Evolutionary conservation across 805 yeast species (phyloP).

Genomic region (Barnettozyma botsteinii): DNA sequence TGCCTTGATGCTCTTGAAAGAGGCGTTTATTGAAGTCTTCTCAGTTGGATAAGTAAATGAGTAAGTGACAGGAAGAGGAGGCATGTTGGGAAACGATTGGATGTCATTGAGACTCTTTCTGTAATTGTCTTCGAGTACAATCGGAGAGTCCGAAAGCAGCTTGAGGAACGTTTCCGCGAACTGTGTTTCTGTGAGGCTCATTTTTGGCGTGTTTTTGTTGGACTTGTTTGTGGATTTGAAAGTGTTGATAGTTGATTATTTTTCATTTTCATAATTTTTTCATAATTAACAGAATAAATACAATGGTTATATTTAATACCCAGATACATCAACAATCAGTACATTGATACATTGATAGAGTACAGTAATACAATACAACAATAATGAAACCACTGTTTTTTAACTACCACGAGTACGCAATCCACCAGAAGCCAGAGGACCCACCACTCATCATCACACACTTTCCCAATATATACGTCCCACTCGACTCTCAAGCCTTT

Average conservation of each 20-base stretch:
- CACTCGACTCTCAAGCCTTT: slow-evolving; percentile 26
- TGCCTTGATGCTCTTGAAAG: slow-evolving; percentile 62
- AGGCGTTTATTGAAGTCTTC: slow-evolving; percentile 18
- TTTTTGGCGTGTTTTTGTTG: slow-evolving; percentile 2
- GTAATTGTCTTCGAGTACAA: slow-evolving; percentile 23
- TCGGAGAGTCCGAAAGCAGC: slow-evolving; percentile 14
- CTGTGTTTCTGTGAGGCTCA: slow-evolving; percentile 17
- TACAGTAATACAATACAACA: slow-evolving; percentile 19
- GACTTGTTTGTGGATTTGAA: too few species aligned
- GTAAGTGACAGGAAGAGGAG: slow-evolving; percentile 39
- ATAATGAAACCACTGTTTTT: slow-evolving; percentile 37
- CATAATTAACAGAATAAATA: too few species aligned
- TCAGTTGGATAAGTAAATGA: slow-evolving; percentile 13
- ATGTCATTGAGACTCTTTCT: slow-evolving; percentile 32
- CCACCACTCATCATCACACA: slow-evolving; percentile 50
- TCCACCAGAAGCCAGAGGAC: slow-evolving; percentile 25
- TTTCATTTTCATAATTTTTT: not conserved
- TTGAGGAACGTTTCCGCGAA: slow-evolving; percentile 18
- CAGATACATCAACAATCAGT: not conserved
- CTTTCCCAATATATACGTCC: slow-evolving; percentile 54
- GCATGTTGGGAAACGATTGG: slow-evolving; percentile 35
- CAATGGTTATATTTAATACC: not conserved
- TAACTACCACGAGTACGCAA: slow-evolving; percentile 62
- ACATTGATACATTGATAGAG: slow-evolving; percentile 9
- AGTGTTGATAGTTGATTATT: not conserved